These are phyloP conservation scores for Penicillium dipodomyicola DNA, from an alignment of 495 filamentous ascomycete species.

Conservation along the genomic window DNA sequence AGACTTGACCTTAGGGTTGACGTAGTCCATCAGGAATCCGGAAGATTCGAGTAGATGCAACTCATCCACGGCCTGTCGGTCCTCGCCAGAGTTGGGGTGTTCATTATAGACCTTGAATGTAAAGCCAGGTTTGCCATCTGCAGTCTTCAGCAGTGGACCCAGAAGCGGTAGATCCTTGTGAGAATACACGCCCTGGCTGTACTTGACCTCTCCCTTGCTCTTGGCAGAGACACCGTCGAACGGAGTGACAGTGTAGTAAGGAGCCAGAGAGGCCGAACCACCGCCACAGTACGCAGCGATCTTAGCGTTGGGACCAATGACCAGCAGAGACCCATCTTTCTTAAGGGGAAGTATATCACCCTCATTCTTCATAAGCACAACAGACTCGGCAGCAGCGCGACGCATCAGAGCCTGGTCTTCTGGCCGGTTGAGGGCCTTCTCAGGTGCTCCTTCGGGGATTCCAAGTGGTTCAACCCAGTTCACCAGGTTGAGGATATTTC, in stretches of 20 bases:
- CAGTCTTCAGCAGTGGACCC: slow-evolving; percentile 48
- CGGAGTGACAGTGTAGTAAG: slow-evolving; percentile 74
- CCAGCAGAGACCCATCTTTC: slow-evolving; percentile 60
- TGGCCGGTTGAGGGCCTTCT: slow-evolving; percentile 61
- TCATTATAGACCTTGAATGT: slow-evolving; percentile 61
- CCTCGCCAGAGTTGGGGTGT: slow-evolving; percentile 37
- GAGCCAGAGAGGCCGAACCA: slow-evolving; percentile 73
- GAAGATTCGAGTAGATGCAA: slow-evolving; percentile 52
- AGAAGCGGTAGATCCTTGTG: slow-evolving; percentile 60
- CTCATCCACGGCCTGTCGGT: slow-evolving; percentile 54
- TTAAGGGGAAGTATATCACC: slow-evolving; percentile 61
- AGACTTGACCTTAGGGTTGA: slow-evolving; percentile 53
- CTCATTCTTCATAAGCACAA: slow-evolving; percentile 80
- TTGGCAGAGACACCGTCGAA: slow-evolving; percentile 63
- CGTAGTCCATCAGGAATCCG: slow-evolving; percentile 62
- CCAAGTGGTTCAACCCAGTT: slow-evolving; percentile 61
- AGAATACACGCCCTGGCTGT: slow-evolving; percentile 54
- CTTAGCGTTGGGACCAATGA: slow-evolving; percentile 81
- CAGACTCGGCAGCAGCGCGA: slow-evolving; percentile 63
- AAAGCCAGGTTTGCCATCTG: slow-evolving; percentile 52
- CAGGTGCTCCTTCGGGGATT: slow-evolving; percentile 57
- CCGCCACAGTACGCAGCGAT: slow-evolving; percentile 76
- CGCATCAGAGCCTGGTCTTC: slow-evolving; percentile 67
- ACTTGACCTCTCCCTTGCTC: slow-evolving; percentile 45
- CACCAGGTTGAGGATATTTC: slow-evolving; percentile 61